A percentile compares a stretch with the other conserved stretches of the same genome.
Conservation (phyloP, 352 stramenopile species). For the Phytophthora meadii region DNA sequence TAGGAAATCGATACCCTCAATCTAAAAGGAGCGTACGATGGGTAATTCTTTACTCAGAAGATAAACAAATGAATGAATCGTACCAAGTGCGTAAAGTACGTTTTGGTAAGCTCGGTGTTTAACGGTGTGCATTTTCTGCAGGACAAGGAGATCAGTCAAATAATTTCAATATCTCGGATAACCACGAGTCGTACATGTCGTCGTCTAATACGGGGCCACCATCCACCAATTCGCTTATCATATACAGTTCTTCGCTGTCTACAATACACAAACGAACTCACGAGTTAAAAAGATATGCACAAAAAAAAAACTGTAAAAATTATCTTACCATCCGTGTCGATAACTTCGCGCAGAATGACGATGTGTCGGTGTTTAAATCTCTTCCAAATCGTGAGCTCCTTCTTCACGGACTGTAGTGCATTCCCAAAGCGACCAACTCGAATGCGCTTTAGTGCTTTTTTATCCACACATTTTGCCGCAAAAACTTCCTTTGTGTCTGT, state of each 20-base stretch:
- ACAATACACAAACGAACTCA: not conserved
- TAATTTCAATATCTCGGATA: not conserved
- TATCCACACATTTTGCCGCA: slow-evolving; percentile 81
- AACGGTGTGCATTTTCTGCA: slow-evolving; percentile 72
- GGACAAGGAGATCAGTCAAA: slow-evolving; percentile 2
- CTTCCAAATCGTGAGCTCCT: slow-evolving; percentile 97
- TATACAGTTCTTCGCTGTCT: slow-evolving; percentile 85
- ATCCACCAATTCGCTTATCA: slow-evolving; percentile 86
- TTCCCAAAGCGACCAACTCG: slow-evolving; percentile 78
- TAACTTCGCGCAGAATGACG: slow-evolving; percentile 95
- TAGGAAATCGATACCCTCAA: slow-evolving; percentile 84
- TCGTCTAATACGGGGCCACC: slow-evolving; percentile 72
- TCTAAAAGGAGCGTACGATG: slow-evolving; percentile 36
- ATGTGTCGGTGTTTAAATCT: slow-evolving; percentile 96
- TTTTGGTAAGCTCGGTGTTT: slow-evolving; percentile 61
- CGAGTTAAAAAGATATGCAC: not conserved
- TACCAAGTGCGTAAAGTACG: slow-evolving; percentile 84
- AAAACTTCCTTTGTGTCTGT: slow-evolving; percentile 78
- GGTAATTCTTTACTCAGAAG: not conserved
- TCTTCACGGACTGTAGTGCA: slow-evolving; percentile 84
- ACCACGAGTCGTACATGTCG: slow-evolving; percentile 47
- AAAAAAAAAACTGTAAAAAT: not conserved
- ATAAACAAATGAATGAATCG: not conserved
- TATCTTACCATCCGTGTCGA: slow-evolving; percentile 88
- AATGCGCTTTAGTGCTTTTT: slow-evolving; percentile 76